A percentile compares a stretch with the other conserved stretches of the same genome.
Conservation (phyloP, 2,329 filamentous ascomycete genomes). For the Diplodia sapinea region DNA sequence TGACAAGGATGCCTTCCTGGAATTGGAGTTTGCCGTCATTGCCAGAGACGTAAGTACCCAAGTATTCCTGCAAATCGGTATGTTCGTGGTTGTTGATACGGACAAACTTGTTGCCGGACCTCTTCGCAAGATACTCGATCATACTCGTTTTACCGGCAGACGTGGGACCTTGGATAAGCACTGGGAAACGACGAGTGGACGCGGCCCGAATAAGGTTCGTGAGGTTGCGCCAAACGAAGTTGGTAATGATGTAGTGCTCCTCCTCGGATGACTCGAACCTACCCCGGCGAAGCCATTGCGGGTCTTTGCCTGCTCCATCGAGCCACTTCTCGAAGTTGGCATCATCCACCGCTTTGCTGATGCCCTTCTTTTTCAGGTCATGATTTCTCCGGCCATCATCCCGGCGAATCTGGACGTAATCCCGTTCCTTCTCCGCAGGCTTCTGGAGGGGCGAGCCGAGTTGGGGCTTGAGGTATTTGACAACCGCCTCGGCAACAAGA, state of each 20-base stretch:
- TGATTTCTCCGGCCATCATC: conserved; percentile 23
- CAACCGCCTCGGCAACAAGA: conserved; percentile 77
- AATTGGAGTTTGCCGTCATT: conserved; percentile 84
- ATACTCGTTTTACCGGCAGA: conserved; percentile 99
- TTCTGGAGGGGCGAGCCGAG: conserved; percentile 78
- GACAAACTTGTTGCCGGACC: conserved; percentile 95
- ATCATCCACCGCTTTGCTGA: conserved; percentile 24
- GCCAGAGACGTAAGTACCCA: conserved; percentile 91
- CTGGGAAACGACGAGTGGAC: conserved; percentile 88
- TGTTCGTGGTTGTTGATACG: conserved; percentile 99
- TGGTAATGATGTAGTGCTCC: conserved; percentile 92
- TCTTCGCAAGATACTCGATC: conserved; percentile 98
- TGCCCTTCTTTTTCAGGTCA: conserved; percentile 25
- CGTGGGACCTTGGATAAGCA: conserved; percentile 94
- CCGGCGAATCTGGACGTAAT: conserved; percentile 67
- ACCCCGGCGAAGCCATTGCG: conserved; percentile 90
- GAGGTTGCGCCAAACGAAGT: conserved; percentile 92
- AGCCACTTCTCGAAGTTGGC: conserved; percentile 31
- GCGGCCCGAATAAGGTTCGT: conserved; percentile 93
- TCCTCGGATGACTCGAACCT: conserved; percentile 70
- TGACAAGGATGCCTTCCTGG: conserved; percentile 91
- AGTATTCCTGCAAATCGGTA: conserved; percentile 95
- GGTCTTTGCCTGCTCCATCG: conserved; percentile 63
- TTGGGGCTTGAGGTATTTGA: conserved; percentile 77
- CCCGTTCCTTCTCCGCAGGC: conserved; percentile 72